Evolutionary conservation across 371 early-diverging fungal species (phyloP).

Genomic region (Mucor velutinosus): DNA sequence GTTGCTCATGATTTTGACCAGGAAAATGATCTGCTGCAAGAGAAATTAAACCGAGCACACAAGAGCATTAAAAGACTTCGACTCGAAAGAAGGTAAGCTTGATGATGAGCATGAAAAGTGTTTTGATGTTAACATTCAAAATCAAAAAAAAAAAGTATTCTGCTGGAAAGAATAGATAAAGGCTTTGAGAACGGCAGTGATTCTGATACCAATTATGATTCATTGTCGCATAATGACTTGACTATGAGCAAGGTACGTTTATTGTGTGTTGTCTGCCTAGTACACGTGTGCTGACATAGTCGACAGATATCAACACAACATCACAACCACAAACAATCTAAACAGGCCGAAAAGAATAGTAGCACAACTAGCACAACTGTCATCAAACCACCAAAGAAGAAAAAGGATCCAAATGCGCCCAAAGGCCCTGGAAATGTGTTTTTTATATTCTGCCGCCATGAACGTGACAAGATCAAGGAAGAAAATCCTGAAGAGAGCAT

Average conservation of each 20-base stretch:
- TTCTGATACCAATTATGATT: constrained; percentile 25
- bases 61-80: constrained; percentile 47
- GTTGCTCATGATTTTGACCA: constrained; percentile 9
- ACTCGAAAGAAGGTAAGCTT: constrained; percentile 35
- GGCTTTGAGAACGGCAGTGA: constrained; percentile 16
- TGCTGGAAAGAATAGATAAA: constrained; percentile 37
- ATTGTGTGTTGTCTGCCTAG: background rate
- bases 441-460: constrained; percentile 60
- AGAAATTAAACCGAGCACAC: constrained; percentile 44
- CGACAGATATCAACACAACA: background rate
- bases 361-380: constrained; percentile 1
- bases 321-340: background rate
- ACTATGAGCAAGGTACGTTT: constrained; percentile 7
- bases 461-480: constrained; percentile 61
- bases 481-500: constrained; percentile 55
- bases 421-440: constrained; percentile 71
- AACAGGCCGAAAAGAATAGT: background rate
- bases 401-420: constrained; percentile 71
- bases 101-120: background rate
- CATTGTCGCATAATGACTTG: constrained; percentile 20
- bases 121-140: background rate
- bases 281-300: constrained; percentile 1
- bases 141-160: constrained; percentile 10
- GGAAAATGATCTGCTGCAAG: constrained; percentile 50
- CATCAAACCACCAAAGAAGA: constrained; percentile 39